Conservation (phyloP, 306 rosid species). For the Carpinus viminea region DNA sequence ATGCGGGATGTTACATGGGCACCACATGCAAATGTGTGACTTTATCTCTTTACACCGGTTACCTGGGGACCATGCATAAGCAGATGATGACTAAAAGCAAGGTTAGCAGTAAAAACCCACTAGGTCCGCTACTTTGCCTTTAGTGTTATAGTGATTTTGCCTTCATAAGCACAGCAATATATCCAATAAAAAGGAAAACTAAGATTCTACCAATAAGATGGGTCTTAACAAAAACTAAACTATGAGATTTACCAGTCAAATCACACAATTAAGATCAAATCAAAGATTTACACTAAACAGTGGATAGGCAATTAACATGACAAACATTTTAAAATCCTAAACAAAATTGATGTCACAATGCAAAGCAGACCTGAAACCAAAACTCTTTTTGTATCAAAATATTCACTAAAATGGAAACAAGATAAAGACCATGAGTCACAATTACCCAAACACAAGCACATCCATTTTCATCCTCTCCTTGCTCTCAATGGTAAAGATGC, state of each 20-base stretch:
- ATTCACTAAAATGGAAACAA: neutral
- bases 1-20: neutral
- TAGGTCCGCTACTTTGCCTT: too few species aligned
- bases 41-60: neutral
- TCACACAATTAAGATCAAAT: neutral
- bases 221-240: neutral
- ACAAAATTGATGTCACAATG: neutral
- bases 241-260: neutral
- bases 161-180: neutral
- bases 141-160: neutral
- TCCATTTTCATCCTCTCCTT: too few species aligned
- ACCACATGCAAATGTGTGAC: constrained; percentile 1
- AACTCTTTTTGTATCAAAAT: too few species aligned
- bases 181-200: neutral
- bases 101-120: neutral
- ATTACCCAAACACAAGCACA: too few species aligned
- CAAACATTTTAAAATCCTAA: neutral
- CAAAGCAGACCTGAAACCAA: neutral
- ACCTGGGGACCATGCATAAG: neutral
- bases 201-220: neutral
- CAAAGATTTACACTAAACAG: neutral
- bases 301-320: neutral
- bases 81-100: neutral
- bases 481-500: too few species aligned
- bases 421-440: neutral